Conservation (phyloP, 305 asterid genomes). For the Stenogyne calaminthoides region DNA sequence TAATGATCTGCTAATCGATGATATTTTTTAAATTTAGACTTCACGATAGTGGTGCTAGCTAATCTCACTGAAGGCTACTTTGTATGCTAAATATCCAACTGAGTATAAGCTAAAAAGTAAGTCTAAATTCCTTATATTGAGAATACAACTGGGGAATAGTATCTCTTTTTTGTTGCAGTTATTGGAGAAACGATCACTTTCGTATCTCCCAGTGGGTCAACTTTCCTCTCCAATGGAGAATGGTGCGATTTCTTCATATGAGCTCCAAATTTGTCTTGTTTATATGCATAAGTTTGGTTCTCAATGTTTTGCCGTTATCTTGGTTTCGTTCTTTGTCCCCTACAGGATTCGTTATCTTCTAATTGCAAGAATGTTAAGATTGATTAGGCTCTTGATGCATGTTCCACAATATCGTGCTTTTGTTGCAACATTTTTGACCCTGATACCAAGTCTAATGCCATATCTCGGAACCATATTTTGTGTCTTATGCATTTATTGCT, state of each 20-base stretch:
- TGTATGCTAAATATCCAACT: neutral
- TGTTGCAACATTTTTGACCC: constrained; percentile 91
- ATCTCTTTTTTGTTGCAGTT: constrained; percentile 55
- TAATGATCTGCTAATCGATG: neutral
- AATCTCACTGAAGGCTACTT: neutral
- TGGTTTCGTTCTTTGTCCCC: neutral
- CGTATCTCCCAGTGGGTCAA: constrained; percentile 60
- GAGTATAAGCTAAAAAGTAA: constrained; percentile 1
- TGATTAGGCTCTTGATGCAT: constrained; percentile 93
- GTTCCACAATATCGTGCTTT: constrained; percentile 89
- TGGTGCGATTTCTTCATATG: constrained; percentile 57
- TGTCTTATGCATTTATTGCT: constrained; percentile 87
- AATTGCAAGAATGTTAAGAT: constrained; percentile 89
- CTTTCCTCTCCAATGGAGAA: constrained; percentile 95
- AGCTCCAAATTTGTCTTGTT: constrained; percentile 17
- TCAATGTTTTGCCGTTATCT: neutral
- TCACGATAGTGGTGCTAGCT: neutral
- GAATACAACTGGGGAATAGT: constrained; percentile 18
- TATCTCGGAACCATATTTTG: constrained; percentile 93
- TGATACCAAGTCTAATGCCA: constrained; percentile 96
- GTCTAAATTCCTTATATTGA: neutral
- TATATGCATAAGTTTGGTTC: constrained; percentile 1
- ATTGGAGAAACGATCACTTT: constrained; percentile 94
- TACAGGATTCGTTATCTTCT: constrained; percentile 98
- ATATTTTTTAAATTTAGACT: neutral